Evolutionary conservation across 176 grass and related monocot species (phyloP), one percentile per base, ranked within the genome.

Genomic region (Musa acuminata): DNA sequence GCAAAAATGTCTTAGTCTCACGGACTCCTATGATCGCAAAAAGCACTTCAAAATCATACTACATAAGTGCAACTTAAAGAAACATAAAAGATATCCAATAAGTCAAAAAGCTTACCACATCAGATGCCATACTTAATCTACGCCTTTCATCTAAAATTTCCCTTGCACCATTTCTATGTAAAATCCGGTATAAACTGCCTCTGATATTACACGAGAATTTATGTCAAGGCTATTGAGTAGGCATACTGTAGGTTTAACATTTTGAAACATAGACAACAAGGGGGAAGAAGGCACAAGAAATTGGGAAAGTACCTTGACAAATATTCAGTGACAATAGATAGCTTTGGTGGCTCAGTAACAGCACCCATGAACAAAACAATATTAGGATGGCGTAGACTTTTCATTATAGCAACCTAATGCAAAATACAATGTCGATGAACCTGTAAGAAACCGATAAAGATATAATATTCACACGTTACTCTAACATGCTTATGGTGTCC

Each of bases 141-240:
- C 94, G 94, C 43, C 94, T 91, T 84, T 98, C 94, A 67, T 98
- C 94, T 73, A 93, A 75, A 90, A 84, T 80, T 80, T 98, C 94
- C 68, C 77, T 98, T 78, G 77, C 71, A 58, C 85, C 82, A 85
- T 71, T 88, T 85, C 82, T 83, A 59, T 90, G 94, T 69, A 98
- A 77, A 80, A 98, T 82, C 83, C 89, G 90, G 90, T 98, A 98
- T 74, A 98, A 83, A 62, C 95, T 98, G 57, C 95, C 95, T 83
- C 95, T 98, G 82, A 67, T 93, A 75, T 72, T 24, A 52, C 80
- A 80, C 26, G 69, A 75, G 73, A 49, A 58, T 64, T 22, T 20
- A 68, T 55, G 50, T 35, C 57, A 12, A 69, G 9, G 8, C 43
- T 27, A 24, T 53, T 50, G 75, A 72, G 13, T 17, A 79, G 20